These are phyloP conservation scores for Torulaspora delbrueckii DNA, from an alignment of 805 yeast species.

Conservation along the genomic window DNA sequence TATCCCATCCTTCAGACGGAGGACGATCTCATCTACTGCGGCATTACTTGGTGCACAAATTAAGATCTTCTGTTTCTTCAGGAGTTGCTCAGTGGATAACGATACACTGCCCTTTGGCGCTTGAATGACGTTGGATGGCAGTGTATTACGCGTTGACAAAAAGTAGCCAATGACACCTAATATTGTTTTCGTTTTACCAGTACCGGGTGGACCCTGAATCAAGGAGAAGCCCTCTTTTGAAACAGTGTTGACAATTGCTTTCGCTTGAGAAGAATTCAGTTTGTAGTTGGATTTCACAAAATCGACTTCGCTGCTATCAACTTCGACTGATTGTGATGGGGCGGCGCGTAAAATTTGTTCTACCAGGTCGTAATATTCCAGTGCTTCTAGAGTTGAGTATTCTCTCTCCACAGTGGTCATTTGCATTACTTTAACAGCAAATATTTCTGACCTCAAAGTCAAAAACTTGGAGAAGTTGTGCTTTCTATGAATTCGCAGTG, in stretches of 20 bases:
- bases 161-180: conserved; percentile 83
- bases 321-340: conserved; percentile 38
- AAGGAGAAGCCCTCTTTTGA: conserved; percentile 71
- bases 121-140: conserved; percentile 30
- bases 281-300: conserved; percentile 46
- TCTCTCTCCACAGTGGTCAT: conserved; percentile 94
- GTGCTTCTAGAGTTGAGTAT: conserved; percentile 73
- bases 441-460: conserved; percentile 58
- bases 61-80: conserved; percentile 53
- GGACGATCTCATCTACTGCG: conserved; percentile 91
- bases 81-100: conserved; percentile 19
- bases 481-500: conserved; percentile 56
- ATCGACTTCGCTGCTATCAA: conserved; percentile 37
- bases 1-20: conserved; percentile 75
- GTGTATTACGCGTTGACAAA: conserved; percentile 39
- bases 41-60: conserved; percentile 99
- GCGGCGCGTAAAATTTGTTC: conserved; percentile 60
- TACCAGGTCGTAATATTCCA: conserved; percentile 75
- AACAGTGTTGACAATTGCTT: conserved; percentile 74
- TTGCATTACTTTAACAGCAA: conserved; percentile 72
- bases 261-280: conserved; percentile 86
- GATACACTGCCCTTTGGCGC: conserved; percentile 31
- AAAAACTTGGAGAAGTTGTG: conserved; percentile 46
- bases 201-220: conserved; percentile 99
- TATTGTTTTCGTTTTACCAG: conserved; percentile 97